Base-by-base conservation (phyloP, 1,139 yeast genomes). In the Kluyveromyces sp. region DNA sequence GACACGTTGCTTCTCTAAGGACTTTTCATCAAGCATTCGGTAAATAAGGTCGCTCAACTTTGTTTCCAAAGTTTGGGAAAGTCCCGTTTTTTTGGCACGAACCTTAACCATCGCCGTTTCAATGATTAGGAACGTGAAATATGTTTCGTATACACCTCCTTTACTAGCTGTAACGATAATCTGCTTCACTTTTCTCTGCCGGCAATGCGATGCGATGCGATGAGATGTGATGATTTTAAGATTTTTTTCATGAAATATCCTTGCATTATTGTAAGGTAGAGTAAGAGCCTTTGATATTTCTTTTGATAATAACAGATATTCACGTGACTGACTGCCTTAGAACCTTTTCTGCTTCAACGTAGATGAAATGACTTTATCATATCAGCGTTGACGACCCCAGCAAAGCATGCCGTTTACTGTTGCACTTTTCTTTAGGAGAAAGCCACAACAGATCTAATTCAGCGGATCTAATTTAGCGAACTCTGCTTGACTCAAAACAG, bases 1-100 rank as follows among this genome's bases (percentile, higher is more conserved):
- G 35, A 47, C 47, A 32, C 61, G 51, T 51, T 71, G 68, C 46
- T 72, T 74, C 33, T 66, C 72, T 9, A 65, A 64, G 1, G 81
- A 73, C 53, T 70, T 70, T 45, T 74, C 77, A 32, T 76, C 80
- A 25, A 79, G 63, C 36, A 78, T 63, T 15, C 69, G 65, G 49
- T 75, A 74, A 1, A 78, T 69, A 20, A 77, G 61, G 42, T 68
- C 73, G 41, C 71, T 67, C 3, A 79, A 64, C 55, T 76, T 77
- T 49, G 68, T 73, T 46, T 78, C 83, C 30, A 79, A 49, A 1
- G 68, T 52, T 19, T 57, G 58, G 1, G 57, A 47, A 8, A 60
- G 46, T 1, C 62, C 46, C 25, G 48, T 50, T 35, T 53, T 59
- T 28, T 53, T 54, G 1, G 50, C 38, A 31, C 49, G 53, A 18